Evolutionary conservation across 2,329 filamentous ascomycete genomes (phyloP).

Genomic region (Chalaropsis thielavioides): DNA sequence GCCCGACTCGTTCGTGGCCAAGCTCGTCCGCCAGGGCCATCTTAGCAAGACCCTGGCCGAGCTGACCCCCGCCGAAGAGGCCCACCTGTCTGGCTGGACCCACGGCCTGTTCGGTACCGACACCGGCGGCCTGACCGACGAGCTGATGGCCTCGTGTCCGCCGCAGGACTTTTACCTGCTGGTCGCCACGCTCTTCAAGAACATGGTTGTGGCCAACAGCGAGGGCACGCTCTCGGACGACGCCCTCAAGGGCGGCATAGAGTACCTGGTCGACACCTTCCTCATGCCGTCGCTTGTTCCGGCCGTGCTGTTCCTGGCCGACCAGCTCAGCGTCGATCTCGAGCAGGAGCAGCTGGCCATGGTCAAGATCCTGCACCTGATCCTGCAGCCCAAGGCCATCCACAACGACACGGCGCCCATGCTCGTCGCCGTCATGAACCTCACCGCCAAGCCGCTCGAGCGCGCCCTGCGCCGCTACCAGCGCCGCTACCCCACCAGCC

Average conservation of each 20-base stretch:
- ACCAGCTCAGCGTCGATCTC: conserved; percentile 53
- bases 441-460: conserved; percentile 55
- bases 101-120: conserved; percentile 63
- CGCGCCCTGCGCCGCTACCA: conserved; percentile 52
- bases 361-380: conserved; percentile 56
- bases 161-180: conserved; percentile 73
- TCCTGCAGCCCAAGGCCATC: conserved; percentile 55
- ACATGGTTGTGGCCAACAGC: conserved; percentile 57
- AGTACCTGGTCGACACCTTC: conserved; percentile 67
- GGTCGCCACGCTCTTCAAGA: conserved; percentile 61
- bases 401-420: conserved; percentile 57
- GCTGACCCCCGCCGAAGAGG: conserved; percentile 48
- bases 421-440: conserved; percentile 55
- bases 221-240: conserved; percentile 52
- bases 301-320: conserved; percentile 55
- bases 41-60: conserved; percentile 43
- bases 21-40: conserved; percentile 47
- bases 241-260: conserved; percentile 57
- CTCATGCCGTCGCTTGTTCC: conserved; percentile 64
- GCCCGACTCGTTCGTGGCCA: conserved; percentile 52
- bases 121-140: conserved; percentile 58
- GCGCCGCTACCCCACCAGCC: conserved; percentile 49
- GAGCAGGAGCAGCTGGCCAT: conserved; percentile 50
- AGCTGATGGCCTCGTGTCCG: conserved; percentile 66
- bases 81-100: conserved; percentile 59